Conservation (phyloP, 2,329 filamentous ascomycete genomes). For the Lomentospora prolificans region DNA sequence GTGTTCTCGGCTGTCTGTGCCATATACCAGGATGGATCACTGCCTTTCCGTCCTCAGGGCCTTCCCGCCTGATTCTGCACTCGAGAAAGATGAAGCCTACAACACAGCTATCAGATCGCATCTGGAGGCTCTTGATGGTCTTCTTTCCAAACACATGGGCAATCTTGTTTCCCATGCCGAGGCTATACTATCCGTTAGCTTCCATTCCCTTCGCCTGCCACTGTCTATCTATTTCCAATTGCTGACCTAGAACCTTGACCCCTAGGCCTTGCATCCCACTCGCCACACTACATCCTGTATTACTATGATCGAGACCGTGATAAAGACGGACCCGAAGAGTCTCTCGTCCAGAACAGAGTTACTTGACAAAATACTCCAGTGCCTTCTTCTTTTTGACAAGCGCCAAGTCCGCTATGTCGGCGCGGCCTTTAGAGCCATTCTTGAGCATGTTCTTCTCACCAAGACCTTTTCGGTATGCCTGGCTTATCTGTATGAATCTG, state of each 20-base stretch:
- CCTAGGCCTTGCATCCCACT: constrained; percentile 35
- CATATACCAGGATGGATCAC: not conserved
- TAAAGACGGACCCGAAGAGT: constrained; percentile 19
- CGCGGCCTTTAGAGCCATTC: constrained; percentile 29
- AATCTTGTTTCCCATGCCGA: not conserved
- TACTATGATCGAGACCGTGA: constrained; percentile 31
- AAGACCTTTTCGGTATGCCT: constrained; percentile 31
- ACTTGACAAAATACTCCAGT: constrained; percentile 29
- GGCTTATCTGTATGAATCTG: not conserved
- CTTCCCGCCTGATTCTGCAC: not conserved
- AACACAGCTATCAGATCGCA: constrained; percentile 5
- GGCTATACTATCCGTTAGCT: constrained; percentile 9
- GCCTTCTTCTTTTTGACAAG: constrained; percentile 38
- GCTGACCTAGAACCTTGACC: not conserved
- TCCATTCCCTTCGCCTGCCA: not conserved
- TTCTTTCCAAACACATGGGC: not conserved
- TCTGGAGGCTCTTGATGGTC: not conserved
- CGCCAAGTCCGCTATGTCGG: constrained; percentile 44
- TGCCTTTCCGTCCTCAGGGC: constrained; percentile 2
- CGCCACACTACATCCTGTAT: constrained; percentile 43
- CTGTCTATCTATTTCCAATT: constrained; percentile 5
- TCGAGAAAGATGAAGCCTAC: constrained; percentile 6
- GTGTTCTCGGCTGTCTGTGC: too few species aligned
- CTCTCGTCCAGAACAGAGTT: constrained; percentile 19
- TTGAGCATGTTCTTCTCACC: constrained; percentile 29